These are phyloP conservation scores for Ceratobasidium sp. DNA, from an alignment of 1,284 basidiomycete genomes.

Conservation along the genomic window DNA sequence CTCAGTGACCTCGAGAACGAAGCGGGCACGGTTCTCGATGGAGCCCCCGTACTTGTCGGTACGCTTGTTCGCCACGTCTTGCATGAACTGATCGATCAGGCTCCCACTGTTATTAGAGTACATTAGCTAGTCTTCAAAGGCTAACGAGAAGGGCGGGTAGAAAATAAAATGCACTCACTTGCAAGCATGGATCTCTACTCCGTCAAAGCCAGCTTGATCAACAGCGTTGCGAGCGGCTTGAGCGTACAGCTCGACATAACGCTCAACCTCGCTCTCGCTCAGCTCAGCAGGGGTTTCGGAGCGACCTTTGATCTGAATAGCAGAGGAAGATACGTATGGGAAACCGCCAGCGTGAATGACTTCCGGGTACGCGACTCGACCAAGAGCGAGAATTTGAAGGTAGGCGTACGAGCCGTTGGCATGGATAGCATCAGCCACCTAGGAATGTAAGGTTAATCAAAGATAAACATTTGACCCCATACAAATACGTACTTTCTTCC, in stretches of 20 bases:
- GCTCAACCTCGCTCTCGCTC: constrained; percentile 49
- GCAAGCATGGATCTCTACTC: constrained; percentile 58
- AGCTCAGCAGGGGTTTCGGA: constrained; percentile 46
- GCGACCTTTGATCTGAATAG: constrained; percentile 47
- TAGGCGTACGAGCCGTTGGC: constrained; percentile 55
- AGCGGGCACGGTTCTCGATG: constrained; percentile 57
- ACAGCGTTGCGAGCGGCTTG: constrained; percentile 57
- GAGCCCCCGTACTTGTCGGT: constrained; percentile 60
- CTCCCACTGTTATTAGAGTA: too few species aligned
- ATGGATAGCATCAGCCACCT: constrained; percentile 48
- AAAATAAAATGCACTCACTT: constrained; percentile 14
- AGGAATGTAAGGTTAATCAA: background rate
- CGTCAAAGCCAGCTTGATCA: constrained; percentile 59
- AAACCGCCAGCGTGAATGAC: constrained; percentile 45
- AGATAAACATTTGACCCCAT: background rate
- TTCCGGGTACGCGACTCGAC: constrained; percentile 50
- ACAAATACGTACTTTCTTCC: constrained; percentile 47
- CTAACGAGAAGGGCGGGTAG: background rate
- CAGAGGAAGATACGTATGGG: constrained; percentile 51
- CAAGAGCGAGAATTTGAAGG: constrained; percentile 57
- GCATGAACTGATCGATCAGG: constrained; percentile 59
- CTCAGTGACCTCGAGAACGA: constrained; percentile 55
- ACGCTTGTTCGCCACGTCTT: constrained; percentile 56
- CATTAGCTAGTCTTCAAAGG: background rate
- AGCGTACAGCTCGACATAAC: constrained; percentile 54